phyloP scores from a whole-genome alignment of 2,329 filamentous ascomycete genomes.

The Intubia oerlemansii region DNA sequence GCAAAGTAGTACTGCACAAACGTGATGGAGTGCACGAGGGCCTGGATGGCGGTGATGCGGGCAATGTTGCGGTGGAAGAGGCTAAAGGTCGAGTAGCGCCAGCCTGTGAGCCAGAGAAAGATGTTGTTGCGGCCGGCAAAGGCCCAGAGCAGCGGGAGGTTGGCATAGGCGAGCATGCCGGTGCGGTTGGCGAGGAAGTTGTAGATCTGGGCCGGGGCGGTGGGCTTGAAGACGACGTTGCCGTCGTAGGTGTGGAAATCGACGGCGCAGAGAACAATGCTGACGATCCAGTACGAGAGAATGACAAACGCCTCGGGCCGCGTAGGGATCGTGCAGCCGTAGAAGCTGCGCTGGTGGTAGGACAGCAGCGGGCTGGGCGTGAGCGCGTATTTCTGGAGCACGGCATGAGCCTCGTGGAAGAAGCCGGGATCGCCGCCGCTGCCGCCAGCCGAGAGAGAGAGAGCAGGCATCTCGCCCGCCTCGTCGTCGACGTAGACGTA shows the following conservation, averaged over 20 bases:
- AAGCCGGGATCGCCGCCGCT: not conserved
- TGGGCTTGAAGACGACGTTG: not conserved
- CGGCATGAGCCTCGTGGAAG: not conserved
- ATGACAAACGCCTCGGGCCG: slow-evolving; percentile 7
- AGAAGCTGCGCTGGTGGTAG: slow-evolving; percentile 6
- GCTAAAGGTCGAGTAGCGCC: slow-evolving; percentile 45
- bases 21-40: slow-evolving; percentile 36
- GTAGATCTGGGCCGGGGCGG: slow-evolving; percentile 5
- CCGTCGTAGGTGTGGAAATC: slow-evolving; percentile 1
- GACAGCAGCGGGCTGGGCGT: slow-evolving; percentile 5
- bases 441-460: not conserved
- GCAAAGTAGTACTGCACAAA: slow-evolving; percentile 21
- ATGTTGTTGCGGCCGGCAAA: slow-evolving; percentile 47
- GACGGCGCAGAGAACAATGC: slow-evolving; percentile 2
- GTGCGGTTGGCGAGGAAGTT: slow-evolving; percentile 8
- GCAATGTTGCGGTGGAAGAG: slow-evolving; percentile 48
- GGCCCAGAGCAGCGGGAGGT: slow-evolving; percentile 13
- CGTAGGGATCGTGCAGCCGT: slow-evolving; percentile 8
- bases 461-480: not conserved
- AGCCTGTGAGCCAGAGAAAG: slow-evolving; percentile 44
- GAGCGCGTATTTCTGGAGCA: slow-evolving; percentile 5
- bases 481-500: slow-evolving; percentile 4
- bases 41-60: slow-evolving; percentile 36
- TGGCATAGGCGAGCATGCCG: slow-evolving; percentile 6
- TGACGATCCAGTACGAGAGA: slow-evolving; percentile 6